These are phyloP conservation scores for Vitis rupestris DNA, from an alignment of 164 flowering plant genomes.

Conservation along the genomic window DNA sequence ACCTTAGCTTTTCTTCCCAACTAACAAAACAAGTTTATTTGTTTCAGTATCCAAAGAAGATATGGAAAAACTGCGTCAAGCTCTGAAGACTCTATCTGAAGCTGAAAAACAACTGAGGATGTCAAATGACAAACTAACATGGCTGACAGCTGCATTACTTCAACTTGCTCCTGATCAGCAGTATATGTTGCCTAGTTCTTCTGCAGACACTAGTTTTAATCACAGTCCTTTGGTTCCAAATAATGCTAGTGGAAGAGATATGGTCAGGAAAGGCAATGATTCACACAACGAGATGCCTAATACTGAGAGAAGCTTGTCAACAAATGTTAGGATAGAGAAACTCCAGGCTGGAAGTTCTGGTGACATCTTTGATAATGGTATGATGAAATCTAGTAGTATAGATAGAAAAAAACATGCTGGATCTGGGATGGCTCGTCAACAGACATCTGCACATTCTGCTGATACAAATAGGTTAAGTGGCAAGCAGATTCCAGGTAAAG, in stretches of 20 bases:
- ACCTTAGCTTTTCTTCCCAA: neutral
- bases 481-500: conserved; percentile 31
- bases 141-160: conserved; percentile 97
- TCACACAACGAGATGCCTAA: conserved; percentile 30
- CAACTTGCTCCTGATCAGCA: conserved; percentile 98
- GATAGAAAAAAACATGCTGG: conserved; percentile 37
- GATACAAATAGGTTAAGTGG: conserved; percentile 28
- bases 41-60: conserved; percentile 89
- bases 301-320: conserved; percentile 34
- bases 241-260: conserved; percentile 36
- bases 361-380: conserved; percentile 19
- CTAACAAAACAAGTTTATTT: conserved; percentile 8
- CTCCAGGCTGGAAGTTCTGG: conserved; percentile 34
- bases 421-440: conserved; percentile 30
- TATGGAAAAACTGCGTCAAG: conserved; percentile 93
- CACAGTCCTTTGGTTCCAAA: conserved; percentile 54
- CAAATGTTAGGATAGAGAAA: conserved; percentile 28
- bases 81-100: conserved; percentile 89
- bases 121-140: conserved; percentile 89
- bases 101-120: conserved; percentile 94
- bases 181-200: conserved; percentile 76
- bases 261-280: conserved; percentile 23
- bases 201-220: conserved; percentile 66
- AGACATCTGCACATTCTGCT: conserved; percentile 20
- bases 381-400: conserved; percentile 18